Conservation (phyloP, 139 green algal species). For the Pycnococcus provasolii region DNA sequence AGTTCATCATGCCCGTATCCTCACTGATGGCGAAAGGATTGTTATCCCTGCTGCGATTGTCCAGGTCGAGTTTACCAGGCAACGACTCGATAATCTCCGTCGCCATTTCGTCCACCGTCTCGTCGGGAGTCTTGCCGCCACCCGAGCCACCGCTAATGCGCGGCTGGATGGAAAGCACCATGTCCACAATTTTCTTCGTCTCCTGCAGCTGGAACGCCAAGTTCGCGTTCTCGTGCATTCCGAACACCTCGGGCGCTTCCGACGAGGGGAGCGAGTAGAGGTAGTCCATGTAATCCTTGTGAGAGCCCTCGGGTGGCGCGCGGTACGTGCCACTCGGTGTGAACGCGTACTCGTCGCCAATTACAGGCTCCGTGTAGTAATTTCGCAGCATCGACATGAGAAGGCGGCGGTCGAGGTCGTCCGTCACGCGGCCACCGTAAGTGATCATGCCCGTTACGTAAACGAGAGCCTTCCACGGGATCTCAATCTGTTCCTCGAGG, state of each 20-base stretch:
- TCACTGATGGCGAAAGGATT: neutral
- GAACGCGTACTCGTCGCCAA: slow-evolving; percentile 49
- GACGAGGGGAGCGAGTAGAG: slow-evolving; percentile 43
- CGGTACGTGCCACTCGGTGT: slow-evolving; percentile 45
- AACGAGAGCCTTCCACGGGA: slow-evolving; percentile 67
- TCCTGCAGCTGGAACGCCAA: slow-evolving; percentile 68
- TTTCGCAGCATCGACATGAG: slow-evolving; percentile 57
- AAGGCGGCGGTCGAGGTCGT: slow-evolving; percentile 68
- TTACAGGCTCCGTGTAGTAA: slow-evolving; percentile 49
- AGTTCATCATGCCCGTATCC: slow-evolving; percentile 49
- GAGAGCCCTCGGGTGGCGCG: slow-evolving; percentile 30
- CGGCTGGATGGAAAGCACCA: slow-evolving; percentile 62
- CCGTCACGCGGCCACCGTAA: slow-evolving; percentile 78
- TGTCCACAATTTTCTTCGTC: slow-evolving; percentile 48
- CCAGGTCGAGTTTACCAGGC: slow-evolving; percentile 17
- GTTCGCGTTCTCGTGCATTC: slow-evolving; percentile 77
- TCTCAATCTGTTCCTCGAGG: slow-evolving; percentile 45
- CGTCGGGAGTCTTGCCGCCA: slow-evolving; percentile 38
- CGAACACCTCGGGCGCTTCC: slow-evolving; percentile 73
- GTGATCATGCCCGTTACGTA: slow-evolving; percentile 78
- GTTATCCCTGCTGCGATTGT: neutral
- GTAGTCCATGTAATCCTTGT: slow-evolving; percentile 51
- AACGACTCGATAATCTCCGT: slow-evolving; percentile 39
- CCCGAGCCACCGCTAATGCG: slow-evolving; percentile 24
- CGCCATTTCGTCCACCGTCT: slow-evolving; percentile 47